Evolutionary conservation across 305 asterid genomes (phyloP).

Genomic region (Fraxinus albicans): DNA sequence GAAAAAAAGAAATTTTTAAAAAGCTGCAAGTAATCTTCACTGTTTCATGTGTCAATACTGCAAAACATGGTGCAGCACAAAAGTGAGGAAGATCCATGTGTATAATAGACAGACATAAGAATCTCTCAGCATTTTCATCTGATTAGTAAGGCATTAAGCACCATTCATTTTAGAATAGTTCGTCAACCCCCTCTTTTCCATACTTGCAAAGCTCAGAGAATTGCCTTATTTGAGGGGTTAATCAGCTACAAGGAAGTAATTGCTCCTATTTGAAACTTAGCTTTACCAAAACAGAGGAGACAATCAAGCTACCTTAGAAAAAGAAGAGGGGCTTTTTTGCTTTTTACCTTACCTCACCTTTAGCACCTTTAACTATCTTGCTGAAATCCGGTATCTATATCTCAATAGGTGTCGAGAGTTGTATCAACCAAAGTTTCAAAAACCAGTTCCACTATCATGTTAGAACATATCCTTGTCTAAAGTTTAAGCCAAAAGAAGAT

Average conservation of each 20-base stretch:
- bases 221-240: not conserved
- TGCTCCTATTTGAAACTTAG: not conserved
- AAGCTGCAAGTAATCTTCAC: not conserved
- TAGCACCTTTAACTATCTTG: not conserved
- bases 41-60: not conserved
- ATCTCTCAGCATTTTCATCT: not conserved
- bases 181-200: not conserved
- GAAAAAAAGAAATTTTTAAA: not conserved
- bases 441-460: not conserved
- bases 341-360: not conserved
- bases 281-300: not conserved
- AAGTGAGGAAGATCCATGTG: not conserved
- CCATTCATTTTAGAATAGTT: not conserved
- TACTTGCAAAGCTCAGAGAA: not conserved
- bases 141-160: not conserved
- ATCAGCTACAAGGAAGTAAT: not conserved
- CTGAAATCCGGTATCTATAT: not conserved
- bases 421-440: not conserved
- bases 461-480: not conserved
- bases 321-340: not conserved
- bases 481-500: not conserved
- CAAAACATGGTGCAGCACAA: not conserved
- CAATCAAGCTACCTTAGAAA: not conserved
- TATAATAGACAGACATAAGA: not conserved
- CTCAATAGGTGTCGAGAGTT: not conserved